Evolutionary conservation across 139 green algal genomes (phyloP), one percentile per base, ranked within the genome.

Genomic region (Picochlorum sp.): DNA sequence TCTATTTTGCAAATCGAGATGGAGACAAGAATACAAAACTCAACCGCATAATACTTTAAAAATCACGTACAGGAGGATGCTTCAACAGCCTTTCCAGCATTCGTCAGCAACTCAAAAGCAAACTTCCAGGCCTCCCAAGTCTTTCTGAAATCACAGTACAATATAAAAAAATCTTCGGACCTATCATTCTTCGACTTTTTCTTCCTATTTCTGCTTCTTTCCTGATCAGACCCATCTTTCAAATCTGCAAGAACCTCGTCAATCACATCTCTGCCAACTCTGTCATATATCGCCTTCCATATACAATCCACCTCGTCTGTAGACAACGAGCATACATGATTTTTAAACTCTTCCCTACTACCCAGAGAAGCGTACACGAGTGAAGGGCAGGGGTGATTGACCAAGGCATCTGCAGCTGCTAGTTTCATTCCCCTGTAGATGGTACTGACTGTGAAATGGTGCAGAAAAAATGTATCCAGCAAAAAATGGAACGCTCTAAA

Each of bases 391-490:
- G 71, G 67, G n/a, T 62, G 28, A 2, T 15, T 26, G n/a, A 64
- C 67, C 38, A 81, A 80, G 58, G 81, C 77, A 5, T 20, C 49
- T 7, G 78, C 51, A 20, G 66, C 74, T 1, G 68, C 77, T 41
- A 83, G 31, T 74, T 80, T 75, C 51, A 45, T 74, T 59, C 15
- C 62, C 51, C 23, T 62, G 2, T 45, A 15, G 34, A 77, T 68
- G 41, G 30, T 24, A 67, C 54, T 45, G 15, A 63, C 31, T 41
- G 31, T 63, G 55, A 68, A 69, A 51, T 69, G 62, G 44, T 81
- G 66, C 20, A 57, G 66, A 9, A 71, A 14, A 49, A 80, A 82
- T n/a, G 24, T 23, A 21, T 67, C 47, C 14, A 10, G 57, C 6
- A 70, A 45, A 38, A 51, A 38, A 15, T 28, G 14, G 8, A 79